A percentile compares a stretch with the other conserved stretches of the same genome.
Evolutionary conservation across 768 basidiomycete genomes (phyloP).

Genomic region (Podaxis pistillaris): DNA sequence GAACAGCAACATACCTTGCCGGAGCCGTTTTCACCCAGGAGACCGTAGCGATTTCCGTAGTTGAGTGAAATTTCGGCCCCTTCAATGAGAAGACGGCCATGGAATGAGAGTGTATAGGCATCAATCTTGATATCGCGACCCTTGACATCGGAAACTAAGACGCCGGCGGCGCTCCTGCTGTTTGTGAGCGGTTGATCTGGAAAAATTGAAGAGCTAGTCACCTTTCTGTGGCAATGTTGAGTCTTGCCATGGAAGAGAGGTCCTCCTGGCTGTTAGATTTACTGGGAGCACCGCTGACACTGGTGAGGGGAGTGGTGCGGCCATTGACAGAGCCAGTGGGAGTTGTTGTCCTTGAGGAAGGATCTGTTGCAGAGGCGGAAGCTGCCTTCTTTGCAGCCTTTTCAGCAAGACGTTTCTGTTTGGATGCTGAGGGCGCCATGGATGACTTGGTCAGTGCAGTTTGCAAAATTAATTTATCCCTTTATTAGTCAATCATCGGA

Average conservation of each 20-base stretch:
- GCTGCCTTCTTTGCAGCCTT: constrained; percentile 78
- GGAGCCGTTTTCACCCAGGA: constrained; percentile 97
- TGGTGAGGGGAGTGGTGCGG: constrained; percentile 79
- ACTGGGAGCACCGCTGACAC: constrained; percentile 74
- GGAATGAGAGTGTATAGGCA: constrained; percentile 93
- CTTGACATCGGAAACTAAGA: constrained; percentile 89
- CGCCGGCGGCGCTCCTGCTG: constrained; percentile 82
- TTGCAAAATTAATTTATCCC: constrained; percentile 12
- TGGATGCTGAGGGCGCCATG: constrained; percentile 80
- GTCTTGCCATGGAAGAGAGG: constrained; percentile 71
- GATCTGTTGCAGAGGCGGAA: background rate
- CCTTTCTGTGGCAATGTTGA: constrained; percentile 89
- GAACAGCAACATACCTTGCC: constrained; percentile 71
- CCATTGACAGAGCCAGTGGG: constrained; percentile 67
- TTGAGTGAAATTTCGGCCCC: constrained; percentile 75
- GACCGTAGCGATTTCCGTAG: constrained; percentile 91
- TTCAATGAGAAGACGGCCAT: constrained; percentile 79
- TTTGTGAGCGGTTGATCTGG: background rate
- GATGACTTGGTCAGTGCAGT: constrained; percentile 18
- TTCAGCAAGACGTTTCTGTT: constrained; percentile 93
- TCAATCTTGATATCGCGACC: constrained; percentile 98
- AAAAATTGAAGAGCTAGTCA: constrained; percentile 27
- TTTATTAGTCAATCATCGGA: constrained; percentile 8
- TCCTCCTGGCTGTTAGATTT: constrained; percentile 82
- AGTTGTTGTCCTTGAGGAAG: constrained; percentile 33